Percentiles rank a stretch among this genome's conserved stretches.
Evolutionary conservation across 305 asterid genomes (phyloP).

Genomic region (Solanum hybrid): DNA sequence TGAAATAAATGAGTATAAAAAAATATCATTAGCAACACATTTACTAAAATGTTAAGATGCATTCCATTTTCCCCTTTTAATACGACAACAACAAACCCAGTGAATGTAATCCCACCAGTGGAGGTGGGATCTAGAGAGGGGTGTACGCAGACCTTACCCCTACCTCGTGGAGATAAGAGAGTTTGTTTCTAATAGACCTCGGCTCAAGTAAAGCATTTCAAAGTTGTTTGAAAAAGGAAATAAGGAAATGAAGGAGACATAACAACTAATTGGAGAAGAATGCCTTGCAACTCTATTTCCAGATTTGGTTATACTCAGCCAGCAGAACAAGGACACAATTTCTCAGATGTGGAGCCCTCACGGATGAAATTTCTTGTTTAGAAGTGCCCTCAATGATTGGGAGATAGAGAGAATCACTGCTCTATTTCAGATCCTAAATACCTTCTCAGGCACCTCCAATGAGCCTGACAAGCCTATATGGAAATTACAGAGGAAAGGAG

Average conservation of each 20-base stretch:
- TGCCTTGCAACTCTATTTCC: not conserved
- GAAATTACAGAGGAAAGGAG: not conserved
- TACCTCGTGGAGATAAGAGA: not conserved
- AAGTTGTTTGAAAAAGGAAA: not conserved
- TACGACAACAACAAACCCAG: not conserved
- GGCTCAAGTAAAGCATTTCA: not conserved
- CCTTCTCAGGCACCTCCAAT: not conserved
- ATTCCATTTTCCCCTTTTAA: not conserved
- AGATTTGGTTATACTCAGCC: not conserved
- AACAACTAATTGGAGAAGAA: not conserved
- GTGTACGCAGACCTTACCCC: not conserved
- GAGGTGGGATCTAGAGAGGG: not conserved
- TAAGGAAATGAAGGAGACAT: not conserved
- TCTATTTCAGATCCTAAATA: not conserved
- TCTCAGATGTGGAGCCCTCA: not conserved
- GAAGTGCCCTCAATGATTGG: not conserved
- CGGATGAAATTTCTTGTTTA: not conserved
- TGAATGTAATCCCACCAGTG: not conserved
- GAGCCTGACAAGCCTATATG: not conserved
- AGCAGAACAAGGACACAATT: not conserved
- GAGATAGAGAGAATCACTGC: not conserved
- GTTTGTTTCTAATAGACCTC: not conserved
- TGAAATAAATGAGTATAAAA: constrained; percentile 24
- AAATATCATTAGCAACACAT: constrained; percentile 6
- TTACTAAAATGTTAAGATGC: not conserved